Conservation (phyloP, 2,329 filamentous ascomycete species). For the Falciphora oryzae region DNA sequence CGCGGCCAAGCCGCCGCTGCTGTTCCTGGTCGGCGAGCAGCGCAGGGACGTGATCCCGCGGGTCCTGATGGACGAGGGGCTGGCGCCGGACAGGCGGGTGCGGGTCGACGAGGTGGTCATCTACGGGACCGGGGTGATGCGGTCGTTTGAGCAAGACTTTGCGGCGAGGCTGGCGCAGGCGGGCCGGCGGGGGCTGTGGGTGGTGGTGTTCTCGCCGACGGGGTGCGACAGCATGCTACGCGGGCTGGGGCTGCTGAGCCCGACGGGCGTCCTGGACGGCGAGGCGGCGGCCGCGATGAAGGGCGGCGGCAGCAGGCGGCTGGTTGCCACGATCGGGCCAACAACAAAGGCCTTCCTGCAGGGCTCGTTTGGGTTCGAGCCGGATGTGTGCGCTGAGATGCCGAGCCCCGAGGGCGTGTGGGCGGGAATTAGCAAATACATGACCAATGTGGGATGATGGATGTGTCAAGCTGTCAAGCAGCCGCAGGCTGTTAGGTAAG, state of each 20-base stretch:
- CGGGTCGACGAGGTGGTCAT: conserved; percentile 73
- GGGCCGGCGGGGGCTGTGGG: conserved; percentile 50
- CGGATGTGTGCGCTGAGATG: conserved; percentile 73
- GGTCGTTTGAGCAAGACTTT: conserved; percentile 68
- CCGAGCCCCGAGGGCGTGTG: conserved; percentile 78
- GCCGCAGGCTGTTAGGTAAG: not conserved
- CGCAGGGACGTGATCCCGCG: conserved; percentile 85
- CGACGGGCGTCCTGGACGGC: conserved; percentile 26
- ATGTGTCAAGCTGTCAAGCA: not conserved
- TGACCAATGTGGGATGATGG: conserved; percentile 10
- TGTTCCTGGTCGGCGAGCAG: conserved; percentile 90
- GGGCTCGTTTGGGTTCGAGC: conserved; percentile 57
- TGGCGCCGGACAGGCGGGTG: conserved; percentile 49
- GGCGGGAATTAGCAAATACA: conserved; percentile 55
- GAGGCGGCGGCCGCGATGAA: conserved; percentile 15
- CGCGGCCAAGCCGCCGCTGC: conserved; percentile 51
- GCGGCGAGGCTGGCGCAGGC: conserved; percentile 37
- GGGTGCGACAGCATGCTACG: conserved; percentile 57
- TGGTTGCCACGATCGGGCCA: conserved; percentile 84
- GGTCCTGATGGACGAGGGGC: conserved; percentile 56
- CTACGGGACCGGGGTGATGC: conserved; percentile 81
- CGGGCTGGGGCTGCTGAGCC: conserved; percentile 42
- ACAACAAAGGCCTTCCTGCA: conserved; percentile 76
- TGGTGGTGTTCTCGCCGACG: conserved; percentile 67
- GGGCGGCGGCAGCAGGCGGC: conserved; percentile 39